A percentile compares a stretch with the other conserved stretches of the same genome.
Evolutionary conservation across 768 basidiomycete genomes (phyloP).

Genomic region (Butyriboletus loyo): DNA sequence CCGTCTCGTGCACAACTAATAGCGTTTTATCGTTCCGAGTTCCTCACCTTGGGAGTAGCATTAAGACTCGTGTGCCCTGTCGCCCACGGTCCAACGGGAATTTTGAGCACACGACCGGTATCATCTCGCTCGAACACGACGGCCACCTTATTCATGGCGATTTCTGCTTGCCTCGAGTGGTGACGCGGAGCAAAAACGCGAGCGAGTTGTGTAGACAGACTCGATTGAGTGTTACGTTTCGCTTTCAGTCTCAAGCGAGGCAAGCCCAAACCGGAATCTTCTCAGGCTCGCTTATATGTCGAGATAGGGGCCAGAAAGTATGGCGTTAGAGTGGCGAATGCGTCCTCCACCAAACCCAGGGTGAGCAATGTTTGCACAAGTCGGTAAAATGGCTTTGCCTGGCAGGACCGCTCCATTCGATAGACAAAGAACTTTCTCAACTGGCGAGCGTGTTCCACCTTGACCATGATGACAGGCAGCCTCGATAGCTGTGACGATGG

Average conservation of each 20-base stretch:
- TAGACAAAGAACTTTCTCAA: neutral
- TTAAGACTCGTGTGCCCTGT: neutral
- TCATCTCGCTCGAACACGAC: conserved; percentile 24
- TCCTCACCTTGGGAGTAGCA: conserved; percentile 17
- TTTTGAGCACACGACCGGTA: conserved; percentile 15
- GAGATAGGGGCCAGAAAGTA: conserved; percentile 6
- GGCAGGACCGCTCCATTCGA: neutral
- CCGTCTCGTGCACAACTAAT: neutral
- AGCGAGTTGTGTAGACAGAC: neutral
- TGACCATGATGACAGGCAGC: neutral
- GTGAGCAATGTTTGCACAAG: neutral
- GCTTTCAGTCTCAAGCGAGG: no score
- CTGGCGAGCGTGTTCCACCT: neutral
- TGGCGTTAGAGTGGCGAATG: conserved; percentile 23
- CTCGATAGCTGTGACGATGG: neutral
- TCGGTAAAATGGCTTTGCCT: conserved; percentile 8
- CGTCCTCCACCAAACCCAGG: conserved; percentile 1
- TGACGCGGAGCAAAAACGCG: no score
- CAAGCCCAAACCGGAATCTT: neutral
- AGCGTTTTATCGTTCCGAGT: neutral
- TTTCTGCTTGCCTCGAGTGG: neutral
- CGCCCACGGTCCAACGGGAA: conserved; percentile 10
- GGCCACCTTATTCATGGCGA: neutral
- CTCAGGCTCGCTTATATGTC: neutral
- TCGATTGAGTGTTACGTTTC: neutral